Evolutionary conservation across 805 yeast genomes (phyloP), one percentile per base, ranked within the genome.

Genomic region (Kodamaea laetipori): DNA sequence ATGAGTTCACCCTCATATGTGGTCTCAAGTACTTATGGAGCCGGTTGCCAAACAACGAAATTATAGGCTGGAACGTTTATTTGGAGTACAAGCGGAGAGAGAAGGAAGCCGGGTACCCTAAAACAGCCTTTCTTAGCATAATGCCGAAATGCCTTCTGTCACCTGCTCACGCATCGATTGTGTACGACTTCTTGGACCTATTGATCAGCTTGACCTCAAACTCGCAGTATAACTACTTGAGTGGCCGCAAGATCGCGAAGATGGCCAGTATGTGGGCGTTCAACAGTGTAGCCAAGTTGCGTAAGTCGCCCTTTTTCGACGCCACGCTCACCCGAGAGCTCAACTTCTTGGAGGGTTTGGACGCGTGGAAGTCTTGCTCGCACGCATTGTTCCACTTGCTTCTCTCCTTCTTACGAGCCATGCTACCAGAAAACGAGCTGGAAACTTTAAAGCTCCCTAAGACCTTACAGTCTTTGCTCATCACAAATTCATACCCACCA

Each of bases 211-310:
- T 90, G 32, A 82, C 95, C 0, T 80, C 95, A 7, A 86, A 88
- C 63, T 81, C 95, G 3, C 84, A 81, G 53, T 78, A 81, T 32
- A 88, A 89, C 56, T 81, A 84, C 55, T 67, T 90, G 72, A 80
- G 86, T 55, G 95, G 94, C 0, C 74, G 90, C 37, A 88, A 87
- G 57, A 75, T 90, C 12, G 74, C 94, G 9, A 82, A 86, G 51
- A 76, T 90, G 80, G 84, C 92, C 30, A 90, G 92, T 6, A 66
- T 87, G 17, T 90, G 96, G 96, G 97, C 96, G 0, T 90, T 90
- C 55, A 77, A 80, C 39, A 72, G 76, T 1, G 58, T 60, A 10
- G 53, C 61, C 19, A 55, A 52, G 35, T 56, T 50, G 36, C 52
- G 52, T 40, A 61, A 52, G 47, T 61, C 65, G 31, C 55, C 71